Base-by-base conservation (phyloP, 2,329 filamentous ascomycete species). In the Alternaria hordeiaustralica region DNA sequence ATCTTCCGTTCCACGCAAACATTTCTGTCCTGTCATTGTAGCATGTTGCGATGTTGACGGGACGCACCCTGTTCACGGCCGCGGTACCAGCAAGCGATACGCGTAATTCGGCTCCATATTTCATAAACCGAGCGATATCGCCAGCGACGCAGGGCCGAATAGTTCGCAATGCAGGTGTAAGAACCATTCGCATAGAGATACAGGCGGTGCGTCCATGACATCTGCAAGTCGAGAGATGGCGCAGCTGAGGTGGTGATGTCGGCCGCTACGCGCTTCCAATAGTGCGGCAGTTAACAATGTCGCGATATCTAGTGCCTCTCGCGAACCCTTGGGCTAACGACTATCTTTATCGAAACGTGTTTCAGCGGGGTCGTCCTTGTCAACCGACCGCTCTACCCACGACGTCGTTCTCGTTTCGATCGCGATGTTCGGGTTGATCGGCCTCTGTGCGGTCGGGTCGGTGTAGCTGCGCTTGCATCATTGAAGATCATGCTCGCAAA, bases 261-360 rank as follows among this genome's bases (percentile, higher is more conserved):
- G 21, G 30, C n/a, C 33, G 21, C 23, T 36, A 41, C 30, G 51
- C 53, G 23, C 20, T 54, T 56, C 25, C 44, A 41, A 50, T 50
- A 60, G 58, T 50, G 58, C 51, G 43, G 58, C 46, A 44, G 45
- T 23, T 26, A 23, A 28, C 53, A 18, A 11, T 18, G 44, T 21
- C 23, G 30, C 44, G 18, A 30, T 26, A 36, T 36, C 20, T 47
- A 47, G 50, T 41, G 30, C 20, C 49, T 9, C 30, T 36, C 28
- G 26, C 47, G 25, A 36, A 23, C 44, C 18, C 47, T 57, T 36
- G n/a, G 18, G 33, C 53, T 57, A 58, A 15, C 15, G 30, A 28
- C 45, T 45, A n/a, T 61, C n/a, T 58, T 50, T 50, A 57, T 57
- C 58, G 58, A 61, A 61, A 61, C 58, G 54, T 45, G 58, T 61